Evolutionary conservation across 495 filamentous ascomycete species (phyloP).

Genomic region (Parathielavia hyrcaniae): DNA sequence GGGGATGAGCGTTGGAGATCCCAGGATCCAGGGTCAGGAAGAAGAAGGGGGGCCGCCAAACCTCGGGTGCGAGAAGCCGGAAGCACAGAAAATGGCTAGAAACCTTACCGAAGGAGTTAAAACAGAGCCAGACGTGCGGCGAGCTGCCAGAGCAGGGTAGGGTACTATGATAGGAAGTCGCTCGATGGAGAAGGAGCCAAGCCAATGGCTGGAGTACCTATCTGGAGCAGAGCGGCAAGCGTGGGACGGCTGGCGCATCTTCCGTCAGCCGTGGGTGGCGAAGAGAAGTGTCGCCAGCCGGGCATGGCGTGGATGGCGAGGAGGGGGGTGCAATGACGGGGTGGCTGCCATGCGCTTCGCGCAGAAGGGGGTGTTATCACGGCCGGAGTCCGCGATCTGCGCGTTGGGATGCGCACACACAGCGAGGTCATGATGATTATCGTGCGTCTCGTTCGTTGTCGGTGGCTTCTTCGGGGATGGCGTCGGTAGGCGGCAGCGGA

Average conservation of each 20-base stretch:
- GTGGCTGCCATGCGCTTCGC: background rate
- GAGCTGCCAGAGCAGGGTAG: too few relatives aligned
- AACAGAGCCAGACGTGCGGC: background rate
- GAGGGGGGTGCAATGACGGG: constrained; percentile 3
- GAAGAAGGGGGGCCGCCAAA: too few relatives aligned
- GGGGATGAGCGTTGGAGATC: too few relatives aligned
- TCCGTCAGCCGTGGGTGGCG: background rate
- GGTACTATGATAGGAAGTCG: background rate
- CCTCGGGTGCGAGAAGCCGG: background rate
- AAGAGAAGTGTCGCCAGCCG: background rate
- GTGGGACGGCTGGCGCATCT: background rate
- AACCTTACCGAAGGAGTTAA: constrained; percentile 18
- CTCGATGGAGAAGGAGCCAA: constrained; percentile 4
- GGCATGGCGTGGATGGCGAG: background rate
- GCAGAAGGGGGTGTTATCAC: constrained; percentile 2
- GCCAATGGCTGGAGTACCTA: background rate
- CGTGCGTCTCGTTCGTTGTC: constrained; percentile 1
- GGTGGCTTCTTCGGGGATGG: constrained; percentile 4
- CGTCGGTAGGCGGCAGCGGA: background rate
- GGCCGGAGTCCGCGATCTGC: background rate
- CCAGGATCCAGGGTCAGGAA: background rate
- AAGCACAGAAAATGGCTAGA: constrained; percentile 22
- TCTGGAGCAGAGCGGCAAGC: background rate
- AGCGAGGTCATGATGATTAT: constrained; percentile 3
- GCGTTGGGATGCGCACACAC: background rate